Evolutionary conservation across 1,284 basidiomycete species (phyloP), one percentile per base, ranked within the genome.

Genomic region (Leucoagaricus sp.): DNA sequence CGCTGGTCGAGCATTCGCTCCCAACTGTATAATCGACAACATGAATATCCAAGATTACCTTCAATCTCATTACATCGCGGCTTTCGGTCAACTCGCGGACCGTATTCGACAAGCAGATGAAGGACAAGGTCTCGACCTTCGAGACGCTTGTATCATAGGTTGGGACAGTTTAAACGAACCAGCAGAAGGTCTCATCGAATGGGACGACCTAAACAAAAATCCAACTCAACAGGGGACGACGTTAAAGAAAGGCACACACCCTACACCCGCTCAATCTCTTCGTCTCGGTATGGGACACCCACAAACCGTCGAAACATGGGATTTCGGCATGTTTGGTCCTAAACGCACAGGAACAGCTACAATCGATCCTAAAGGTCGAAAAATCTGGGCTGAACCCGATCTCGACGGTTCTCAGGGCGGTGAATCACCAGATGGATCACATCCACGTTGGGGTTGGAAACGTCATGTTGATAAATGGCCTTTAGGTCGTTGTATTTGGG

Each of bases 151-250:
- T 61, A 84, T 99, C 23, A 87, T 98, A 56, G 96, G 96, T 0
- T 98, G 96, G 96, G 96, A 99, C 69, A 91, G 88, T 64, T 76
- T 98, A 73, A 98, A 98, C 70, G 96, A 99, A 72, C 96, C 96
- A 0, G 89, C 87, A 46, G 93, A 95, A 61, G 96, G 96, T 0
- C 78, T 96, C 57, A 83, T 92, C 47, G 92, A 92, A 1, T 87
- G 89, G 69, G 72, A 79, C 1, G 85, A 96, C 69, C 76, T 98
- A n/a, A 83, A 81, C 54, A 63, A 67, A 4, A 83, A 86, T 21
- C 89, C 91, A 0, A 74, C 75, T 10, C 74, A 81, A 45, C 91
- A 94, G 66, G 85, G 84, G 2, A 82, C 84, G 0, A 83, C 85
- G 8, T 75, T 95, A 44, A 90, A 90, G 67, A 95, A 93, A 67